Evolutionary conservation across 2,329 filamentous ascomycete species (phyloP).

Genomic region (Cercospora janseana): DNA sequence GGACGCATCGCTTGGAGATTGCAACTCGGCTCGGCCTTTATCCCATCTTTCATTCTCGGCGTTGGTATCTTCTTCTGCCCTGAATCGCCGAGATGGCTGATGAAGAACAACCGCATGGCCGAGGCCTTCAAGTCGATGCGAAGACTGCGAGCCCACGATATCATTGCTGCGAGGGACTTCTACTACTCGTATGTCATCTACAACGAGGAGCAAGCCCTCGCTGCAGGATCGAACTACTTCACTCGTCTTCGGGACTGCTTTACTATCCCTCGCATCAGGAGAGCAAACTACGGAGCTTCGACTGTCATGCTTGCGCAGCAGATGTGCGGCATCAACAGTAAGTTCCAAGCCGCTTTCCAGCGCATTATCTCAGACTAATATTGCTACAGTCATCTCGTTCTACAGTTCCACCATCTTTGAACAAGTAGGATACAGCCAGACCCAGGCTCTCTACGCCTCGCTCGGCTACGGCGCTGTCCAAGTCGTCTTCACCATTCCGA

Average conservation of each 20-base stretch:
- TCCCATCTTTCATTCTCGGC: constrained; percentile 39
- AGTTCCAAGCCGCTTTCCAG: background rate
- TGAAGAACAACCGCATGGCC: constrained; percentile 47
- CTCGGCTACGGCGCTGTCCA: constrained; percentile 49
- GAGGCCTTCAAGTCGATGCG: constrained; percentile 52
- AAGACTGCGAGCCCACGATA: constrained; percentile 48
- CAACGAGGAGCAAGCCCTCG: constrained; percentile 37
- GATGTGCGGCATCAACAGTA: constrained; percentile 39
- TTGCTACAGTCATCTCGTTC: constrained; percentile 38
- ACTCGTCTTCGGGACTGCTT: constrained; percentile 51
- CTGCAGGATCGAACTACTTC: constrained; percentile 42
- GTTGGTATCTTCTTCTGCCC: constrained; percentile 38
- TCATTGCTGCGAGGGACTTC: constrained; percentile 57
- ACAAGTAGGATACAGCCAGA: constrained; percentile 38
- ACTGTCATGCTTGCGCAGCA: constrained; percentile 41
- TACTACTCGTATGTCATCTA: constrained; percentile 50
- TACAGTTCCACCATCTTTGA: constrained; percentile 41
- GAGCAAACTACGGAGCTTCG: constrained; percentile 41
- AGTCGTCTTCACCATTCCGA: constrained; percentile 47
- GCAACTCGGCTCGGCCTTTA: constrained; percentile 65
- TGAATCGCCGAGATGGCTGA: constrained; percentile 52
- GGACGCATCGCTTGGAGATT: constrained; percentile 64
- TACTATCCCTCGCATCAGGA: constrained; percentile 47
- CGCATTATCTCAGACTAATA: constrained; percentile 5
- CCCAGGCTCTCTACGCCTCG: constrained; percentile 42